A percentile compares a stretch with the other conserved stretches of the same genome.
These are phyloP conservation scores for Lolium perenne DNA, from an alignment of 176 grass and related monocot species.

Conservation along the genomic window DNA sequence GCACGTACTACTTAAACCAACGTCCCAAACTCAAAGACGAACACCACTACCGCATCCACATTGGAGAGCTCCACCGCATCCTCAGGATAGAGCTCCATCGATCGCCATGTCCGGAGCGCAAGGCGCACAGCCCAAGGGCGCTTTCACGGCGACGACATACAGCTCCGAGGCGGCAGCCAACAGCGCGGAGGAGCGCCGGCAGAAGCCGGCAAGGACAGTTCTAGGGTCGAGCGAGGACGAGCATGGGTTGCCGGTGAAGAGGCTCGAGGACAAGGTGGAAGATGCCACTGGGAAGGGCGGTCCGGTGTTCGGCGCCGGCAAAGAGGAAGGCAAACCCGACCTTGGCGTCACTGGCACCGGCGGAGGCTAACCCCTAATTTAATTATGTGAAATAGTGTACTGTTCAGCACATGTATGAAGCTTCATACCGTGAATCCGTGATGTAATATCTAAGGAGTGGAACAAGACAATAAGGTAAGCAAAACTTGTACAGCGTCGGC, in stretches of 20 bases:
- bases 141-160: slow-evolving; percentile 76
- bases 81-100: background rate
- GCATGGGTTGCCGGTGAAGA: slow-evolving; percentile 47
- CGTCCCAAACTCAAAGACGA: background rate
- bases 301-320: slow-evolving; percentile 68
- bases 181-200: slow-evolving; percentile 27
- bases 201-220: slow-evolving; percentile 39
- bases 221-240: slow-evolving; percentile 54
- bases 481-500: background rate
- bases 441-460: background rate
- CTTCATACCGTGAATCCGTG: background rate
- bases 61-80: background rate
- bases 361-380: background rate
- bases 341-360: slow-evolving; percentile 66
- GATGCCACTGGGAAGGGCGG: slow-evolving; percentile 61
- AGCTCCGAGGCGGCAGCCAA: slow-evolving; percentile 17
- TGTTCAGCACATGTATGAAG: background rate
- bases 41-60: background rate
- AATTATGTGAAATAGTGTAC: background rate
- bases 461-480: background rate
- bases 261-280: slow-evolving; percentile 61
- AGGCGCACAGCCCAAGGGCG: slow-evolving; percentile 17
- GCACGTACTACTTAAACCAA: background rate
- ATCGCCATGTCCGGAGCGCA: slow-evolving; percentile 59
- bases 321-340: slow-evolving; percentile 62